phyloP scores from a whole-genome alignment of 371 early-diverging fungal genomes.

The Syncephalastrum monosporum region DNA sequence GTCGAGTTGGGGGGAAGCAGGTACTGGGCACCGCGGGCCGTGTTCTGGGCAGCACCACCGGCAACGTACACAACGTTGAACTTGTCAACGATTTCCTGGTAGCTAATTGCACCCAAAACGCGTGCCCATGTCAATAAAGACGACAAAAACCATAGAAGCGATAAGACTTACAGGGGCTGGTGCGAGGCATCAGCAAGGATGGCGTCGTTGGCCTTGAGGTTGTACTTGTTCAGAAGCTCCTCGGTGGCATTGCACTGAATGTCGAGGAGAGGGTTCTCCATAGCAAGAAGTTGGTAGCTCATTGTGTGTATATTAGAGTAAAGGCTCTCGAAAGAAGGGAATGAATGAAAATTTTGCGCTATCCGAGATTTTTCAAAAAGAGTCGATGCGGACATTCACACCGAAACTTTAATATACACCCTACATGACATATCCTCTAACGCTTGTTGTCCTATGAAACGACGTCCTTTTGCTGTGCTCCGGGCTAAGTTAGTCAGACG shows the following conservation, averaged over 20 bases:
- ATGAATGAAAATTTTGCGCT: neutral
- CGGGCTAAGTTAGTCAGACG: too few species aligned
- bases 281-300: slow-evolving; percentile 44
- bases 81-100: slow-evolving; percentile 75
- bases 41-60: slow-evolving; percentile 96
- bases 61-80: slow-evolving; percentile 83
- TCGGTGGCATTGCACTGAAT: slow-evolving; percentile 81
- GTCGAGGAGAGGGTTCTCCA: slow-evolving; percentile 97
- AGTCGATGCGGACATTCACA: too few species aligned
- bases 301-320: slow-evolving; percentile 1
- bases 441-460: too few species aligned
- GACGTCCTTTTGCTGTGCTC: too few species aligned
- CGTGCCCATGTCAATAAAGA: neutral
- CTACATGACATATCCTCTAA: too few species aligned
- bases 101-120: slow-evolving; percentile 33
- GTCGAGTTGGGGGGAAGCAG: slow-evolving; percentile 84
- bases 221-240: slow-evolving; percentile 77
- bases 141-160: neutral
- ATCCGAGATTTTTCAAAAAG: too few species aligned
- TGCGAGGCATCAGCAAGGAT: slow-evolving; percentile 92
- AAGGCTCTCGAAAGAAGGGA: neutral
- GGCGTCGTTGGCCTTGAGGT: slow-evolving; percentile 90
- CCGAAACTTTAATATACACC: too few species aligned
- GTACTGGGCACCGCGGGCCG: slow-evolving; percentile 89
- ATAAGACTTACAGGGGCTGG: slow-evolving; percentile 64